A percentile compares a stretch with the other conserved stretches of the same genome.
phyloP scores from a whole-genome alignment of 164 flowering plant species.

The Vitis rotundifolia region DNA sequence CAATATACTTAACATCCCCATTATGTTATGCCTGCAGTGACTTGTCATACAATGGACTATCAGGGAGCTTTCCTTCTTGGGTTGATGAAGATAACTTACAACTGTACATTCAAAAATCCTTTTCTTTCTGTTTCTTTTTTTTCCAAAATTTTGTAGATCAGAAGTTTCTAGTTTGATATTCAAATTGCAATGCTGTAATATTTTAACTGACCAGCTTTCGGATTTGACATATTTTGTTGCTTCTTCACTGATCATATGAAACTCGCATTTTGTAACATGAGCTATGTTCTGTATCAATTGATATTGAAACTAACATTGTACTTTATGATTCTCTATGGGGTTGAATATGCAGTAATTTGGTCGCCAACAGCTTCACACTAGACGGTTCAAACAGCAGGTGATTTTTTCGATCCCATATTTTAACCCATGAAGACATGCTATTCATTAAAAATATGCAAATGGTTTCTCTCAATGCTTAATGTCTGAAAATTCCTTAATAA shows the following conservation, averaged over 20 bases:
- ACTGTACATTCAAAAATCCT: slow-evolving; percentile 44
- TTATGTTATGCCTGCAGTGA: slow-evolving; percentile 51
- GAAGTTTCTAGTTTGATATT: no score
- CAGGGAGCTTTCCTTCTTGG: slow-evolving; percentile 82
- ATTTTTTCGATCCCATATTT: slow-evolving; percentile 9
- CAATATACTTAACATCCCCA: no score
- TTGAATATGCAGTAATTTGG: slow-evolving; percentile 56
- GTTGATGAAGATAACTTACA: slow-evolving; percentile 32
- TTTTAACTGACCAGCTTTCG: no score
- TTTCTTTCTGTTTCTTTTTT: background rate
- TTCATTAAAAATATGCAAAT: background rate
- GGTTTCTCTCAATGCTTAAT: no score
- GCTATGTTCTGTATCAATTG: background rate
- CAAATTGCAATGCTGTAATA: no score
- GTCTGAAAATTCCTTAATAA: no score
- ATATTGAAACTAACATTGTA: slow-evolving; percentile 1
- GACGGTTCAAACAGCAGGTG: slow-evolving; percentile 53
- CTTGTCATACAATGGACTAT: slow-evolving; percentile 71
- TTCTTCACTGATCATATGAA: no score
- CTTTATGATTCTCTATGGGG: background rate
- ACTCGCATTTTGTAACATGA: background rate
- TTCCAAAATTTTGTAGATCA: background rate
- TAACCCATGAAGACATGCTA: background rate
- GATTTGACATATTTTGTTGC: no score
- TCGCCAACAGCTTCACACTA: slow-evolving; percentile 65